Percentiles rank a stretch among this genome's conserved stretches.
These are phyloP conservation scores for Podila clonocystis DNA, from an alignment of 192 early-diverging fungal genomes.

Conservation along the genomic window DNA sequence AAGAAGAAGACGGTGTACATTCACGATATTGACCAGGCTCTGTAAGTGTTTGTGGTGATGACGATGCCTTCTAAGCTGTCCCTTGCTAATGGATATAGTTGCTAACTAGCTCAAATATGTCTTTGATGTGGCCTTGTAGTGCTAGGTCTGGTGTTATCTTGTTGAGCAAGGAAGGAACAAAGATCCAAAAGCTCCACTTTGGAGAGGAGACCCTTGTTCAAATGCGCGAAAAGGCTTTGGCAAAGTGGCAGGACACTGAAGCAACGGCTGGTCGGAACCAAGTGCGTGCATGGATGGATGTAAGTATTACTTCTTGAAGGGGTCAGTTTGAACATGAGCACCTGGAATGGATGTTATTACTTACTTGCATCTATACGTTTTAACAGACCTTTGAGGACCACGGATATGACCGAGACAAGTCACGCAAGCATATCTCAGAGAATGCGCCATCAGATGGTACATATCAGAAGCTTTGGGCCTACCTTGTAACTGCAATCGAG, in stretches of 20 bases:
- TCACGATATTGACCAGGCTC: constrained; percentile 27
- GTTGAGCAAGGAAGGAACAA: constrained; percentile 15
- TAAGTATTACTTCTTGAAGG: constrained; percentile 26
- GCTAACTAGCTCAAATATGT: constrained; percentile 24
- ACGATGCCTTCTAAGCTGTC: constrained; percentile 10
- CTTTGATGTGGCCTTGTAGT: constrained; percentile 19
- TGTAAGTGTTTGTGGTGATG: constrained; percentile 23
- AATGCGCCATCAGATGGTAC: constrained; percentile 4
- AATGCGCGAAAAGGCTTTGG: constrained; percentile 35
- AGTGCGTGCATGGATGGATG: constrained; percentile 33
- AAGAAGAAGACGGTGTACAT: constrained; percentile 19
- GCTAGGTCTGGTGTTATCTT: constrained; percentile 36
- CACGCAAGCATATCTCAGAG: constrained; percentile 17
- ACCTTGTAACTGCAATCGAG: constrained; percentile 10
- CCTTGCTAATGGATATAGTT: constrained; percentile 11
- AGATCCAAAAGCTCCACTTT: constrained; percentile 31
- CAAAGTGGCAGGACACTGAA: constrained; percentile 32
- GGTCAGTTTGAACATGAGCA: constrained; percentile 17
- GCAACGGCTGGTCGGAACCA: constrained; percentile 15
- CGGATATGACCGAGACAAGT: constrained; percentile 18
- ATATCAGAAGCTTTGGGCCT: constrained; percentile 20
- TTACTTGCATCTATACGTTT: constrained; percentile 12
- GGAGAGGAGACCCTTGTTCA: constrained; percentile 22
- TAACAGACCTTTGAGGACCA: constrained; percentile 21
- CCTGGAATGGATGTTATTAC: constrained; percentile 7